Percentiles rank a stretch among this genome's conserved stretches.
Conservation (phyloP, 2,329 filamentous ascomycete genomes). For the Neofusicoccum kwambonambiense region DNA sequence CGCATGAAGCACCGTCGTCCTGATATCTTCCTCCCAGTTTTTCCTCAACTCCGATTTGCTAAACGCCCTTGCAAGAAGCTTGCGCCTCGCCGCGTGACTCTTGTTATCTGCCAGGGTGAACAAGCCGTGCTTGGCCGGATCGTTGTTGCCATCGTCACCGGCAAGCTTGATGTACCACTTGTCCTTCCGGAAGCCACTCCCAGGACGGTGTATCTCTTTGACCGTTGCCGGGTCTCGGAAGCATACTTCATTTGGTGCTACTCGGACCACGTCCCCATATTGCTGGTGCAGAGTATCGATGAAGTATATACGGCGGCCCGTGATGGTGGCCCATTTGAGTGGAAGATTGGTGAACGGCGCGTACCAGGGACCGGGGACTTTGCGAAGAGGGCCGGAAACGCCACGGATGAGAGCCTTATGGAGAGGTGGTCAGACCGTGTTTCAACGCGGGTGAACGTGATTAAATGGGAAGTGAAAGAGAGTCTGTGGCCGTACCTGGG, state of each 20-base stretch:
- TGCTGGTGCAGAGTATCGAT: constrained; percentile 38
- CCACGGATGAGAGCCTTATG: no score
- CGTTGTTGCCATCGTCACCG: neutral
- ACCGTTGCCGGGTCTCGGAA: constrained; percentile 30
- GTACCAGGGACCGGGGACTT: constrained; percentile 34
- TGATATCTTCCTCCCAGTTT: constrained; percentile 38
- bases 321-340: constrained; percentile 38
- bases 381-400: constrained; percentile 22
- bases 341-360: constrained; percentile 33
- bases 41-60: constrained; percentile 34
- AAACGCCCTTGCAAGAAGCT: constrained; percentile 37
- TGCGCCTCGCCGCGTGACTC: constrained; percentile 35
- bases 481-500: no score
- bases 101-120: constrained; percentile 40
- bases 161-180: neutral
- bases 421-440: no score
- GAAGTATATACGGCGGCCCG: constrained; percentile 39
- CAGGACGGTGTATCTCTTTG: constrained; percentile 31
- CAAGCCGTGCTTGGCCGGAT: constrained; percentile 25
- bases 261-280: constrained; percentile 32
- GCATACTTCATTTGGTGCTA: constrained; percentile 31
- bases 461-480: no score
- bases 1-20: constrained; percentile 31
- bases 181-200: constrained; percentile 24
- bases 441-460: no score